Evolutionary conservation across 1,139 yeast genomes (phyloP).

Genomic region (Kodamaea sp.): DNA sequence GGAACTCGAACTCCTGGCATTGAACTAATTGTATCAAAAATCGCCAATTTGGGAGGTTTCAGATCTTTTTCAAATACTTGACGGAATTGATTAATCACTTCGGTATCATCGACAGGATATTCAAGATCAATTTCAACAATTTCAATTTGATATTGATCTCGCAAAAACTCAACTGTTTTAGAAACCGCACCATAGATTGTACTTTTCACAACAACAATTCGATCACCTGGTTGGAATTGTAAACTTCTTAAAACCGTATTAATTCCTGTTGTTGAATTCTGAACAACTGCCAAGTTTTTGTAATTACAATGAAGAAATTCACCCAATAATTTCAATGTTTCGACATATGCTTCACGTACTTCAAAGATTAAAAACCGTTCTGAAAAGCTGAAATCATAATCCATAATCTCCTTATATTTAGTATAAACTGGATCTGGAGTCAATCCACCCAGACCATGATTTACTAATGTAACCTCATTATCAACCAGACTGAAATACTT

Average conservation of each 20-base stretch:
- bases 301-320: constrained; percentile 42
- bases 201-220: constrained; percentile 40
- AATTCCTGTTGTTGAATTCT: constrained; percentile 61
- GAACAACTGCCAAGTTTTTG: constrained; percentile 45
- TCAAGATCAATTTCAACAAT: constrained; percentile 41
- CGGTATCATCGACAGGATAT: constrained; percentile 50
- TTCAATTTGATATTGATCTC: constrained; percentile 40
- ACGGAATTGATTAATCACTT: constrained; percentile 41
- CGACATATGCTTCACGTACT: constrained; percentile 21
- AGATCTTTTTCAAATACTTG: constrained; percentile 21
- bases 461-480: constrained; percentile 36
- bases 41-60: constrained; percentile 30
- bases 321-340: constrained; percentile 33
- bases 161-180: constrained; percentile 49
- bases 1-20: constrained; percentile 65
- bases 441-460: constrained; percentile 55
- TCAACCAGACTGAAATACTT: constrained; percentile 43
- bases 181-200: constrained; percentile 59
- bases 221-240: constrained; percentile 54
- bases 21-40: constrained; percentile 62
- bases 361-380: constrained; percentile 34
- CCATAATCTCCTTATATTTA: constrained; percentile 21
- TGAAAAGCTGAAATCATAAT: constrained; percentile 33
- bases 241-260: constrained; percentile 56
- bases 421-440: constrained; percentile 41